Percentiles rank a stretch among this genome's conserved stretches.
Evolutionary conservation across 768 basidiomycete genomes (phyloP).

Genomic region (Glaciozyma martinii): DNA sequence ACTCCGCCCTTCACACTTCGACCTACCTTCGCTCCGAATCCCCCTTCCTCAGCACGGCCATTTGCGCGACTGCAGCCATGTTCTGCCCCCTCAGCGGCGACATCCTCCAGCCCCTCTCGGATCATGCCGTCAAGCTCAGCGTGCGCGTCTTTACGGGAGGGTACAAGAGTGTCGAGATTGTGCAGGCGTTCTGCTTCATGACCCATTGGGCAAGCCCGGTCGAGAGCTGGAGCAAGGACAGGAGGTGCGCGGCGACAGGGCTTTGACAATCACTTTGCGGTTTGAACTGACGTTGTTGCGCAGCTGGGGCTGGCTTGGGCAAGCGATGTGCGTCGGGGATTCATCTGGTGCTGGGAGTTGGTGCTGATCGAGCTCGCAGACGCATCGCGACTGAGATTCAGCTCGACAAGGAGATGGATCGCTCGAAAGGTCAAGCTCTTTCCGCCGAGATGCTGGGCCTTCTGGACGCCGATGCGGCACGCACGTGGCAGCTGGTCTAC

Average conservation of each 20-base stretch:
- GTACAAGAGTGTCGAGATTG: slow-evolving; percentile 23
- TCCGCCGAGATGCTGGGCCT: not conserved
- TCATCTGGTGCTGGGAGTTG: not conserved
- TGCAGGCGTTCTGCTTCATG: slow-evolving; percentile 26
- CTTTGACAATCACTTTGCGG: not conserved
- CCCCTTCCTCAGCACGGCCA: slow-evolving; percentile 21
- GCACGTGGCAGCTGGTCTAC: not conserved
- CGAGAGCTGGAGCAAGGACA: slow-evolving; percentile 22
- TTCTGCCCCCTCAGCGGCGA: slow-evolving; percentile 4
- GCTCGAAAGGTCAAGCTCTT: not conserved
- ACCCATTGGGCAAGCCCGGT: slow-evolving; percentile 24
- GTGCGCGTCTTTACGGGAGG: slow-evolving; percentile 18
- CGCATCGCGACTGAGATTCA: slow-evolving; percentile 9
- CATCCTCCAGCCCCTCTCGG: slow-evolving; percentile 7
- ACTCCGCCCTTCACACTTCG: slow-evolving; percentile 12
- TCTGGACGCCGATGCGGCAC: not conserved
- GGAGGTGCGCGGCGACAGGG: not conserved
- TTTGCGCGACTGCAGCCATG: slow-evolving; percentile 7
- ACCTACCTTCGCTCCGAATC: slow-evolving; percentile 22
- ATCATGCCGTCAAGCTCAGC: slow-evolving; percentile 9
- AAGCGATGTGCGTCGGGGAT: slow-evolving; percentile 10
- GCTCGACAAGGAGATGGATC: slow-evolving; percentile 12
- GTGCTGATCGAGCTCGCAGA: not conserved
- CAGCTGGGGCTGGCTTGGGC: slow-evolving; percentile 17
- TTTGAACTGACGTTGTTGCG: not conserved